Conservation (phyloP, 139 green algal species). For the Nannochloris sp. region DNA sequence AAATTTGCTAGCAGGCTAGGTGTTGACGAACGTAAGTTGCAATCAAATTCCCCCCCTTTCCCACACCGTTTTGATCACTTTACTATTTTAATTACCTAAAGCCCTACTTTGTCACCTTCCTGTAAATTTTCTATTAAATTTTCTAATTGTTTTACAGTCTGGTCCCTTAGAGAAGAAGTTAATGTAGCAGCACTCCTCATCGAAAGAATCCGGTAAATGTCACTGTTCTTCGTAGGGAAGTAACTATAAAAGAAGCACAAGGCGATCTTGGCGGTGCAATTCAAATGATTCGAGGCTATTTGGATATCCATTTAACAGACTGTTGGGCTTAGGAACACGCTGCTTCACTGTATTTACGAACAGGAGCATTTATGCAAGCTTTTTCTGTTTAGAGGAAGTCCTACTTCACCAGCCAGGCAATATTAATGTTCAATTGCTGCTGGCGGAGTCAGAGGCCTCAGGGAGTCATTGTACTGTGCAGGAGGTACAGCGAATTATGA, state of each 20-base stretch:
- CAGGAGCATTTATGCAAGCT: constrained; percentile 61
- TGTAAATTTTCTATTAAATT: too few species aligned
- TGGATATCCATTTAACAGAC: constrained; percentile 59
- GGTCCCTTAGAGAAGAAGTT: constrained; percentile 76
- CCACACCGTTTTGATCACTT: too few species aligned
- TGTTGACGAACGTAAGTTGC: too few species aligned
- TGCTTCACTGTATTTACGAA: constrained; percentile 71
- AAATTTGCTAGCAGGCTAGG: too few species aligned
- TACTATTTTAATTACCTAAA: too few species aligned
- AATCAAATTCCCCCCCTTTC: too few species aligned
- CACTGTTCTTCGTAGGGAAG: constrained; percentile 54
- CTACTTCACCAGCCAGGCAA: constrained; percentile 55
- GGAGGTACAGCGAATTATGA: constrained; percentile 35
- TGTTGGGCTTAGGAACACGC: constrained; percentile 77
- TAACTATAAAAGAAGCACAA: constrained; percentile 44
- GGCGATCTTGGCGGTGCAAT: constrained; percentile 48
- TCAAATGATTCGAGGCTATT: constrained; percentile 53
- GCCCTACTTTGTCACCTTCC: too few species aligned
- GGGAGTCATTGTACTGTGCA: constrained; percentile 66
- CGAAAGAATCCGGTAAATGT: constrained; percentile 41
- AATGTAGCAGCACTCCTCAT: constrained; percentile 58
- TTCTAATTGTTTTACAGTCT: too few species aligned
- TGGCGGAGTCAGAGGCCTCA: too few species aligned
- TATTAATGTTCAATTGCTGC: constrained; percentile 43
- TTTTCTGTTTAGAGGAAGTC: constrained; percentile 82